Evolutionary conservation across 208 protist species (phyloP), one percentile per base, ranked within the genome.

Genomic region (Acanthamoeba royreba): DNA sequence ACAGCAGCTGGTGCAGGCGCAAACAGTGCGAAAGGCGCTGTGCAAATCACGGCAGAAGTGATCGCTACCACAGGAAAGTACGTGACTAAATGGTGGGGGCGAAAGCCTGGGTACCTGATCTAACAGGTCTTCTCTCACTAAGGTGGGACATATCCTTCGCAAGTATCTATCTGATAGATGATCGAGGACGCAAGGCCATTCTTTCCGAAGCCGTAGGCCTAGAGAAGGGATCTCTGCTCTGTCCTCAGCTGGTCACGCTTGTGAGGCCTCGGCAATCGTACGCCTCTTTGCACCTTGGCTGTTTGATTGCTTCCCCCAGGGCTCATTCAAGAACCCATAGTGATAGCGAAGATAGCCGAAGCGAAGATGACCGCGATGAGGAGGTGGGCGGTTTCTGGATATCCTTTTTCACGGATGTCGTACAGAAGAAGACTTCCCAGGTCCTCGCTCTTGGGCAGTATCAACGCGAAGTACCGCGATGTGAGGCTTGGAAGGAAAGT

Each of bases 311-410:
- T 7, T 7, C 2, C 25, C 33, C 55, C 33, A n/a, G n/a, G n/a
- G n/a, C n/a, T n/a, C n/a, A n/a, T n/a, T n/a, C n/a, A n/a, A n/a
- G n/a, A n/a, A n/a, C n/a, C n/a, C n/a, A n/a, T n/a, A 85, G 74
- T 17, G 74, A 85, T 28, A 85, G 74, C 74, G 74, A 85, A 28
- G 74, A 85, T 33, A 85, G 74, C n/a, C 74, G 74, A 1, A 85
- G 74, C n/a, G 74, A 85, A 19, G 74, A 85, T 45, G 74, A 85
- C n/a, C 74, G 43, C 35, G 66, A 79, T 25, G 74, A 85, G 43
- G 74, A 85, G 25, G 43, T 55, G 43, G 74, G 74, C 74, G 74
- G 74, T 25, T 85, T 85, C 74, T 85, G 74, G 74, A 85, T 85
- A 25, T 35, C 74, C 28, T 85, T 85, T 45, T 85, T 85, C 74